Base-by-base conservation (phyloP, 108 stramenopile species). In the Pseudonitzschia multiseries region DNA sequence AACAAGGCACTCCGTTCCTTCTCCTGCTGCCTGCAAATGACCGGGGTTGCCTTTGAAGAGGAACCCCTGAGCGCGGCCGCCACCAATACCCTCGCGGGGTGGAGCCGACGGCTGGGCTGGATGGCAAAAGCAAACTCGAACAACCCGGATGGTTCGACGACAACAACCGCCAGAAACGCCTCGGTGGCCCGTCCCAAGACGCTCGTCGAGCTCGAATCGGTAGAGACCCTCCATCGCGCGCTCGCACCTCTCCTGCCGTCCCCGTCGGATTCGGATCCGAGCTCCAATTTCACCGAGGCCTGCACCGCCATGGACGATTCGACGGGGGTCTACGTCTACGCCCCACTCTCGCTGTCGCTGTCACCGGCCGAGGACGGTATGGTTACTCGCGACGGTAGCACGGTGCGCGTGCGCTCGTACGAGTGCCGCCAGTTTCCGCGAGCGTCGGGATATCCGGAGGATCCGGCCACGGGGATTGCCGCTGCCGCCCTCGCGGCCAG, bases 391-490 rank as follows among this genome's bases (percentile, higher is more conserved):
- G 6, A 36, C 36, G 57, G 4, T 48, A 65, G 15, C 46, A 51
- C 3, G 70, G 9, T 26, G 27, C 28, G 3, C 26, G 26, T 27
- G 15, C 21, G 0, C 27, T 41, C 64, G n/a, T 85, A 69, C 62
- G 86, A 90, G 78, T 81, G 83, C 43, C 71, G 89, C 61, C 86
- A 87, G 65, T 90, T 90, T 42, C 86, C 86, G 22, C 48, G 85
- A 15, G 75, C 77, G 0, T 84, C 85, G 17, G 87, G 87, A 21
- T 88, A 89, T 76, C 54, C 84, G 4, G 91, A 93, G 74, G 91
- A 89, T 78, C 89, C 89, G 43, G 87, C 89, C 12, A 88, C 91
- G 27, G 91, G 91, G 0, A 89, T 93, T 65, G 91, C 89, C 2
- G 87, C 89, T 18, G 87, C 87, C 21, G 89, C 91, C 5, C 70